These are phyloP conservation scores for Candida ortonii DNA, from an alignment of 805 yeast genomes.

Conservation along the genomic window DNA sequence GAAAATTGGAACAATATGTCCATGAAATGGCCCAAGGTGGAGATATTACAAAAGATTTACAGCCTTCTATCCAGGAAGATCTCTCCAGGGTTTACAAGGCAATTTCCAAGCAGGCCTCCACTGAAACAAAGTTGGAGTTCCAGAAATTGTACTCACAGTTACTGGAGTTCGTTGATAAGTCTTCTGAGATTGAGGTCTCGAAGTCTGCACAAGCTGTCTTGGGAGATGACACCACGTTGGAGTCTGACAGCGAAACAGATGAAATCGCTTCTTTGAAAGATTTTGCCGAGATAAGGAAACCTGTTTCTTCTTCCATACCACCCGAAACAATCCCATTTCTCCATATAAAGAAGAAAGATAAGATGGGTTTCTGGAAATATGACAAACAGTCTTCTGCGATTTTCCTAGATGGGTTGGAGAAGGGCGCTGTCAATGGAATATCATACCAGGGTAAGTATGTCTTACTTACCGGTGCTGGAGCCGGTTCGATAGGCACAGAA, in stretches of 20 bases:
- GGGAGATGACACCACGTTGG: conserved; percentile 43
- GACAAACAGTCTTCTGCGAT: conserved; percentile 72
- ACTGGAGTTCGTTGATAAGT: conserved; percentile 62
- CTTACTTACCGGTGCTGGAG: conserved; percentile 97
- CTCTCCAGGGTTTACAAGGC: conserved; percentile 79
- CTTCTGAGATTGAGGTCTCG: conserved; percentile 68
- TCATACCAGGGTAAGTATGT: conserved; percentile 86
- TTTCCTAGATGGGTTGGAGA: conserved; percentile 87
- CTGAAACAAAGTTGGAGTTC: conserved; percentile 66
- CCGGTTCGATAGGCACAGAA: conserved; percentile 98
- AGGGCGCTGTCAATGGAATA: conserved; percentile 91
- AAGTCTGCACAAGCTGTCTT: conserved; percentile 55
- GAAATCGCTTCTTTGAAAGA: conserved; percentile 85
- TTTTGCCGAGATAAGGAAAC: conserved; percentile 62
- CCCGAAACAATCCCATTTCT: conserved; percentile 91
- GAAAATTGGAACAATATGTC: conserved; percentile 94
- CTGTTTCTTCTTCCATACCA: conserved; percentile 71
- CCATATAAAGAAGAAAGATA: conserved; percentile 78
- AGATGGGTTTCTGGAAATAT: conserved; percentile 77
- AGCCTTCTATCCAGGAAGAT: conserved; percentile 83
- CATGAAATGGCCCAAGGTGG: conserved; percentile 96
- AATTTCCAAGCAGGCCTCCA: conserved; percentile 70
- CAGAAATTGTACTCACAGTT: conserved; percentile 69
- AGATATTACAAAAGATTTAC: conserved; percentile 63
- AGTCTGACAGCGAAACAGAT: conserved; percentile 57